A percentile compares a stretch with the other conserved stretches of the same genome.
Conservation (phyloP, 108 stramenopile genomes). For the Nitzschia sp. region DNA sequence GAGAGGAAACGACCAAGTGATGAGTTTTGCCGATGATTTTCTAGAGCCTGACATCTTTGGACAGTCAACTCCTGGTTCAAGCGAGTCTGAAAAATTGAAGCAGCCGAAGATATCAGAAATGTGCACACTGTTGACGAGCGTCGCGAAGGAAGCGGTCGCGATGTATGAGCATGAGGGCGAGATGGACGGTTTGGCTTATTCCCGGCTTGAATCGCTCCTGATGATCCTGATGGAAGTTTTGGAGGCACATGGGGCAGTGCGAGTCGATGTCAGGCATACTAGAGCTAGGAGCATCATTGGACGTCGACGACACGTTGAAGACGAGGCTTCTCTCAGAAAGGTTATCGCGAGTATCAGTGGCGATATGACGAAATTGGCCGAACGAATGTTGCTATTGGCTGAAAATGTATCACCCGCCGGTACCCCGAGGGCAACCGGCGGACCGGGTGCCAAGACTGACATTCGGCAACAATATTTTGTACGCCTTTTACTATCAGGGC, state of each 20-base stretch:
- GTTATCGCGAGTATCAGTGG: slow-evolving; percentile 51
- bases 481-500: slow-evolving; percentile 61
- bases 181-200: slow-evolving; percentile 66
- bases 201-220: slow-evolving; percentile 67
- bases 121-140: slow-evolving; percentile 49
- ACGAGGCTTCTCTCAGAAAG: slow-evolving; percentile 46
- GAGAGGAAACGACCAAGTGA: slow-evolving; percentile 64
- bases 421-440: slow-evolving; percentile 5
- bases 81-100: slow-evolving; percentile 29
- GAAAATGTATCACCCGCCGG: slow-evolving; percentile 9
- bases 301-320: slow-evolving; percentile 35
- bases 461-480: slow-evolving; percentile 47
- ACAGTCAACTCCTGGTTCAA: not conserved
- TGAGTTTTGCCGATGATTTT: slow-evolving; percentile 75
- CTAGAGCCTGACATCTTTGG: slow-evolving; percentile 53
- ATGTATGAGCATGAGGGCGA: slow-evolving; percentile 64
- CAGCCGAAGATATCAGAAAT: slow-evolving; percentile 51
- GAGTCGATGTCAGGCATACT: not conserved
- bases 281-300: not conserved
- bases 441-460: not conserved
- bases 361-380: slow-evolving; percentile 54
- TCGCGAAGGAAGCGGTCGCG: slow-evolving; percentile 57
- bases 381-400: slow-evolving; percentile 30
- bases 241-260: slow-evolving; percentile 27
- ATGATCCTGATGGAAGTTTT: slow-evolving; percentile 56